Evolutionary conservation across 2,329 filamentous ascomycete species (phyloP).

Genomic region (Teratosphaeriaceae sp.): DNA sequence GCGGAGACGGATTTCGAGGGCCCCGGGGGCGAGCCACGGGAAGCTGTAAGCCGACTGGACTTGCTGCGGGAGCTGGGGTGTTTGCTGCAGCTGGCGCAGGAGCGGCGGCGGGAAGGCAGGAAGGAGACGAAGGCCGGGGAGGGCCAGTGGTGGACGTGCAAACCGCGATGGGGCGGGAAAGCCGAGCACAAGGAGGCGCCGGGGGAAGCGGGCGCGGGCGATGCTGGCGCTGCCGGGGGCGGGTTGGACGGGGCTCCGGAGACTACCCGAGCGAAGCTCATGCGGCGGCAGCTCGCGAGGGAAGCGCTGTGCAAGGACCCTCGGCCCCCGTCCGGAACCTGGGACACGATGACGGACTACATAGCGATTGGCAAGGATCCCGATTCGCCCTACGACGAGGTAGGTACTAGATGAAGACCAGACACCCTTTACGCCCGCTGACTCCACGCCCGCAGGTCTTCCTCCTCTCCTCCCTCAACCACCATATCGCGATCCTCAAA

Average conservation of each 20-base stretch:
- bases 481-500: conserved; percentile 55
- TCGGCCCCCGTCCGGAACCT: conserved; percentile 42
- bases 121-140: conserved; percentile 45
- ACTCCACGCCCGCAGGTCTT: conserved; percentile 47
- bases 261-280: no score
- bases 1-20: conserved; percentile 48
- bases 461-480: conserved; percentile 56
- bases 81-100: conserved; percentile 53
- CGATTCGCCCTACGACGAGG: conserved; percentile 36
- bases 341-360: conserved; percentile 52
- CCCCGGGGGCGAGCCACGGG: conserved; percentile 26
- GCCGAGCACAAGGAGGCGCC: conserved; percentile 42
- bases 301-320: conserved; percentile 49
- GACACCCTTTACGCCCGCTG: not conserved
- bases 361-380: conserved; percentile 49
- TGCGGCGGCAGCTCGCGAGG: no score
- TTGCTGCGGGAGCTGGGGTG: conserved; percentile 51
- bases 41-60: conserved; percentile 39
- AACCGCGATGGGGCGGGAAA: conserved; percentile 51
- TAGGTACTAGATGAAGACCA: conserved; percentile 27
- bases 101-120: conserved; percentile 52
- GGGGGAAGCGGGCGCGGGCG: no score
- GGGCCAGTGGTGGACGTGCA: conserved; percentile 55
- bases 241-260: no score
- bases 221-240: no score